Conservation (phyloP, 805 yeast species). For the Blastobotrys parvus region DNA sequence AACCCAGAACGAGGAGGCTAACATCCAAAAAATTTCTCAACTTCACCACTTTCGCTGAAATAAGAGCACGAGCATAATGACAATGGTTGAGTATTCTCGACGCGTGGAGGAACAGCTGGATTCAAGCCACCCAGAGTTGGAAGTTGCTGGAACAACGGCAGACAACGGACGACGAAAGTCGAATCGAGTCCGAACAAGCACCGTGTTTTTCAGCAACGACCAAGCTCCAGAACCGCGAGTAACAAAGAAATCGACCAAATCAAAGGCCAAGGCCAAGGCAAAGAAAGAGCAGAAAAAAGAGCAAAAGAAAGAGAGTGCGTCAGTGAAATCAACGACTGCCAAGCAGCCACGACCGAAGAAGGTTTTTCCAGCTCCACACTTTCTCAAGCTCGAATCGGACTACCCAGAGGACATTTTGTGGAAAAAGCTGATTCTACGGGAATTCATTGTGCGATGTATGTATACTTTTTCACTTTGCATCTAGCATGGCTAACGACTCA, state of each 20-base stretch:
- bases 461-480: background rate
- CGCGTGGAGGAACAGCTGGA: too few species aligned
- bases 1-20: too few species aligned
- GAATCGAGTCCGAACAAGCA: conserved; percentile 11
- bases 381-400: conserved; percentile 19
- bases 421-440: conserved; percentile 29
- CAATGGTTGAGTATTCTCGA: too few species aligned
- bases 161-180: conserved; percentile 10
- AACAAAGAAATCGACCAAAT: conserved; percentile 6
- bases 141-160: too few species aligned
- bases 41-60: too few species aligned
- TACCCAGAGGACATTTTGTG: conserved; percentile 24
- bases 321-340: conserved; percentile 1
- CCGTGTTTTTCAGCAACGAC: conserved; percentile 11
- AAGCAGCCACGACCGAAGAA: conserved; percentile 7
- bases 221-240: conserved; percentile 8
- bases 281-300: background rate
- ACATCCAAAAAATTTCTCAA: too few species aligned
- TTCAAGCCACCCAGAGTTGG: too few species aligned
- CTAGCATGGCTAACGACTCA: background rate
- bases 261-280: conserved; percentile 3
- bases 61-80: too few species aligned
- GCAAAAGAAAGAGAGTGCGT: conserved; percentile 1
- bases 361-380: conserved; percentile 11
- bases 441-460: conserved; percentile 27